phyloP scores from a whole-genome alignment of 2,329 filamentous ascomycete genomes.

The Botrytis byssoidea region DNA sequence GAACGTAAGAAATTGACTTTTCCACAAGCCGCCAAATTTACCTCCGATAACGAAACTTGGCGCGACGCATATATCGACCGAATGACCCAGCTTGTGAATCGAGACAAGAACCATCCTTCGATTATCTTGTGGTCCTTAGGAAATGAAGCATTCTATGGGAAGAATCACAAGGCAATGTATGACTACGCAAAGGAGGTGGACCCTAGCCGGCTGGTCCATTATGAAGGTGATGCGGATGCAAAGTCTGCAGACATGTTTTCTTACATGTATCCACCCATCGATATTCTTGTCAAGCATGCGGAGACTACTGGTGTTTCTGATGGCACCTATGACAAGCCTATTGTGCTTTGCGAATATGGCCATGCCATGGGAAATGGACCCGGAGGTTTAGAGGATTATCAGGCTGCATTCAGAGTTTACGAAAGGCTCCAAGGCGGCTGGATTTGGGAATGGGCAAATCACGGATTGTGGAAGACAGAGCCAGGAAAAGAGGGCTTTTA shows the following conservation, averaged over 20 bases:
- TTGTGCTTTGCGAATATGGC: slow-evolving; percentile 58
- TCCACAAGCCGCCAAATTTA: slow-evolving; percentile 54
- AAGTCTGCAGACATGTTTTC: slow-evolving; percentile 54
- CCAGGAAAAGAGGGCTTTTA: slow-evolving; percentile 47
- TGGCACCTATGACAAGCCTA: slow-evolving; percentile 49
- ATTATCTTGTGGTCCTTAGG: slow-evolving; percentile 72
- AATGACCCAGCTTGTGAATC: slow-evolving; percentile 59
- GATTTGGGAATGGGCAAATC: slow-evolving; percentile 67
- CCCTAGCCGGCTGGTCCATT: slow-evolving; percentile 53
- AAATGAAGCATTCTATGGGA: slow-evolving; percentile 71
- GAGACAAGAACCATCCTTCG: slow-evolving; percentile 70
- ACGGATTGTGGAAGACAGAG: slow-evolving; percentile 51
- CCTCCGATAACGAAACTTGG: slow-evolving; percentile 61
- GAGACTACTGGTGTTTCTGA: slow-evolving; percentile 47
- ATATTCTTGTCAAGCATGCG: slow-evolving; percentile 41
- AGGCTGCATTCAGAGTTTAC: slow-evolving; percentile 53
- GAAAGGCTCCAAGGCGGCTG: slow-evolving; percentile 41
- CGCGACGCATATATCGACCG: slow-evolving; percentile 66
- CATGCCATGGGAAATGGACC: slow-evolving; percentile 75
- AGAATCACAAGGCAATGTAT: slow-evolving; percentile 68
- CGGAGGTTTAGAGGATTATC: slow-evolving; percentile 66
- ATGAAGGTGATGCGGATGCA: slow-evolving; percentile 54
- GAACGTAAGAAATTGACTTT: slow-evolving; percentile 59
- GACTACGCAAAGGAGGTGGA: slow-evolving; percentile 52
- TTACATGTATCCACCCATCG: slow-evolving; percentile 54